Percentiles rank a stretch among this genome's conserved stretches.
Conservation (phyloP, 352 stramenopile species). For the Globisporangium ultimum region DNA sequence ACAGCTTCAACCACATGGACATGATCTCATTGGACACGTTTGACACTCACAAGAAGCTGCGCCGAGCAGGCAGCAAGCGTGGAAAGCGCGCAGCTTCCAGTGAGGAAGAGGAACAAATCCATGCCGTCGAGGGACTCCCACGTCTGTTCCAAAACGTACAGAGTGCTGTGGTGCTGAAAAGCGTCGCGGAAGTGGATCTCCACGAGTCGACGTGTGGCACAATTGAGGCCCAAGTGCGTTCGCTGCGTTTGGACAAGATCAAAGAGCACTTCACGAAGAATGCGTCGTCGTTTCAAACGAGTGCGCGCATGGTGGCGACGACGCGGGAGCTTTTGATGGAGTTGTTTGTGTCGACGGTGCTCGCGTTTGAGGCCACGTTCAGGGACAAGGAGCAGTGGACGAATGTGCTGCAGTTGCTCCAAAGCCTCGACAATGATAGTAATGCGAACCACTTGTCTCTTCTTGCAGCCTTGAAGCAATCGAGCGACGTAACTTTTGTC, state of each 20-base stretch:
- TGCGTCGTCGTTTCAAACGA: constrained; percentile 13
- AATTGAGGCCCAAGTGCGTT: constrained; percentile 50
- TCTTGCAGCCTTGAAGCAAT: constrained; percentile 12
- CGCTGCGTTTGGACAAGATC: constrained; percentile 42
- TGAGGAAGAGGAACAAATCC: constrained; percentile 44
- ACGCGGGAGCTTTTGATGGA: constrained; percentile 35
- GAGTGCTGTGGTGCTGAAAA: constrained; percentile 53
- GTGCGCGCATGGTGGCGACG: constrained; percentile 14
- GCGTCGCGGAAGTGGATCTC: constrained; percentile 53
- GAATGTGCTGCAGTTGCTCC: constrained; percentile 15
- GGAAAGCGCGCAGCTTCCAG: constrained; percentile 12
- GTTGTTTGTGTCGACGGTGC: constrained; percentile 44
- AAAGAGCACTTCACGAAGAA: constrained; percentile 36
- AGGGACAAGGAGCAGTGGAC: constrained; percentile 21
- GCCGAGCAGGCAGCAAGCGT: constrained; percentile 23
- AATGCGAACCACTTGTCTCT: constrained; percentile 1
- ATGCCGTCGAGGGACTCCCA: constrained; percentile 41
- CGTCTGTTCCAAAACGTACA: constrained; percentile 59
- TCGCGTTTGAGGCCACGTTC: constrained; percentile 58
- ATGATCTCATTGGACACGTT: constrained; percentile 71
- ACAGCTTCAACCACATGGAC: constrained; percentile 77
- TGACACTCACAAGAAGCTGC: constrained; percentile 62
- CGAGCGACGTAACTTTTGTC: constrained; percentile 15
- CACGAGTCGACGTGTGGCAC: constrained; percentile 53
- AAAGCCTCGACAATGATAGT: not conserved